phyloP scores from a whole-genome alignment of 495 filamentous ascomycete genomes.

The Pyronema domesticum region DNA sequence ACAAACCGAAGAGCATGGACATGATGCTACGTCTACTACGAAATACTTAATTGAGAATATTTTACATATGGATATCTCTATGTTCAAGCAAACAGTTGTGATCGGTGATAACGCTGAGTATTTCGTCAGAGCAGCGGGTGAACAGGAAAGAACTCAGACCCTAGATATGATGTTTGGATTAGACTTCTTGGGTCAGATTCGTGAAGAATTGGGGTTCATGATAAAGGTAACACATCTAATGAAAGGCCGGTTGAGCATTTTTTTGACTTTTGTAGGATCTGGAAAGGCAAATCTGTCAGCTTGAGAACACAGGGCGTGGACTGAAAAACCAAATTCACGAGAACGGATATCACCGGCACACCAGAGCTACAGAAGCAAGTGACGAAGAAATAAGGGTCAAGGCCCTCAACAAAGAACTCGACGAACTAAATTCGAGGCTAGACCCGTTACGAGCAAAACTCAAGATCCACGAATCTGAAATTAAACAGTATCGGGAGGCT shows the following conservation, averaged over 20 bases:
- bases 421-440: neutral
- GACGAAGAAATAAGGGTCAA: neutral
- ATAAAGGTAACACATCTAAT: neutral
- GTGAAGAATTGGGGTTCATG: neutral
- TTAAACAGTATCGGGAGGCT: neutral
- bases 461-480: neutral
- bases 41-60: neutral
- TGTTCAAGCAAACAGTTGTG: slow-evolving; percentile 4
- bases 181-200: neutral
- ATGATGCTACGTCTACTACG: slow-evolving; percentile 1
- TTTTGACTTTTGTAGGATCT: too few species aligned
- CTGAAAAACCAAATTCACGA: neutral
- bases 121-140: neutral
- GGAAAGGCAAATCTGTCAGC: too few species aligned
- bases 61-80: slow-evolving; percentile 2
- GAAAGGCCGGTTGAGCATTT: too few species aligned
- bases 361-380: neutral
- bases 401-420: neutral
- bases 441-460: neutral
- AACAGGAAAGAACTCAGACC: neutral
- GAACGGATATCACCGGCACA: neutral
- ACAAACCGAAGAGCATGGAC: neutral
- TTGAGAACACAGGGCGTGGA: neutral
- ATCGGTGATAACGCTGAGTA: slow-evolving; percentile 5
- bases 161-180: slow-evolving; percentile 5